Evolutionary conservation across 768 basidiomycete species (phyloP).

Genomic region (Russula vinacea): DNA sequence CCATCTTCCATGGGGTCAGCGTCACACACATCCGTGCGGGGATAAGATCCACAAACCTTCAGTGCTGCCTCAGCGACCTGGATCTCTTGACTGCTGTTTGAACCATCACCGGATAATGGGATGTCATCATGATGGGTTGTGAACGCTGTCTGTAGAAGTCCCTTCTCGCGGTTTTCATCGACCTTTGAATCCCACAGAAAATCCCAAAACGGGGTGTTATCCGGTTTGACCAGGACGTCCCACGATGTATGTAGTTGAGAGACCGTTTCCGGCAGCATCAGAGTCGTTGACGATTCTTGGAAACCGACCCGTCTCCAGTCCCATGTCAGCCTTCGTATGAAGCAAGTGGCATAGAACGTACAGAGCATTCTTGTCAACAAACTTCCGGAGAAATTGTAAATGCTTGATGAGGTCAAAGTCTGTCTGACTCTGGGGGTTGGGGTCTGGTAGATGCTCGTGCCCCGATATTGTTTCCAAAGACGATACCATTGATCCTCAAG

Average conservation of each 20-base stretch:
- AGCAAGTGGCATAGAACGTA: constrained; percentile 43
- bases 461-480: constrained; percentile 70
- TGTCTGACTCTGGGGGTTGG: constrained; percentile 58
- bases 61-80: constrained; percentile 63
- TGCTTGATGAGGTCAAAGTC: constrained; percentile 83
- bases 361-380: constrained; percentile 86
- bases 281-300: constrained; percentile 41
- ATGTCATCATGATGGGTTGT: constrained; percentile 44
- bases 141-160: constrained; percentile 56
- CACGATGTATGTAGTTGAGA: constrained; percentile 46
- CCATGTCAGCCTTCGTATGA: constrained; percentile 12
- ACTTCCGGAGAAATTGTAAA: constrained; percentile 71
- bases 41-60: constrained; percentile 48
- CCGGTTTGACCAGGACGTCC: constrained; percentile 49
- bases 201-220: constrained; percentile 54
- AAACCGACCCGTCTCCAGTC: constrained; percentile 60
- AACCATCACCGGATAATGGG: constrained; percentile 33
- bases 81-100: constrained; percentile 39
- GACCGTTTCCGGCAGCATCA: constrained; percentile 44
- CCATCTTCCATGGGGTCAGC: constrained; percentile 52
- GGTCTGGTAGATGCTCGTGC: constrained; percentile 68
- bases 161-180: constrained; percentile 75
- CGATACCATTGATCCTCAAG: constrained; percentile 81
- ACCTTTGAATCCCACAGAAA: constrained; percentile 70
- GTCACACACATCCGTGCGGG: not conserved